Evolutionary conservation across 345 rosid genomes (phyloP).

Genomic region (Isatis tinctoria): DNA sequence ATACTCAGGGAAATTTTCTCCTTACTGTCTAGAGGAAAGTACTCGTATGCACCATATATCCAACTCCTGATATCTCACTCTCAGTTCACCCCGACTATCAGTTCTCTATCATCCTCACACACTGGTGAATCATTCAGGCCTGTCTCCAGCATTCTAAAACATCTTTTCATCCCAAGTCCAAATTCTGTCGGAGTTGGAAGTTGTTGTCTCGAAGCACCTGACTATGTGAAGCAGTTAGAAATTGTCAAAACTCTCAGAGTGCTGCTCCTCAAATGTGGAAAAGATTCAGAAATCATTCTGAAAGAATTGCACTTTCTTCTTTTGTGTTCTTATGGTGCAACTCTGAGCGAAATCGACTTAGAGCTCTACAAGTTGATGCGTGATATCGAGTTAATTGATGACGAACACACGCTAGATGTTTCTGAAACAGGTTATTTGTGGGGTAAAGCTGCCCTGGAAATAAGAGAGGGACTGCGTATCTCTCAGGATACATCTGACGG

Average conservation of each 20-base stretch:
- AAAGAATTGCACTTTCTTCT: slow-evolving; percentile 64
- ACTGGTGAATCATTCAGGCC: slow-evolving; percentile 59
- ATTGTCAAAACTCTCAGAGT: slow-evolving; percentile 64
- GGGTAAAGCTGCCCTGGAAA: slow-evolving; percentile 66
- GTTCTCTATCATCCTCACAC: slow-evolving; percentile 41
- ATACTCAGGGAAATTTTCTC: slow-evolving; percentile 45
- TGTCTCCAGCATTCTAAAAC: slow-evolving; percentile 70
- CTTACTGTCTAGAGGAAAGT: slow-evolving; percentile 51
- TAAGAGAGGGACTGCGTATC: slow-evolving; percentile 48
- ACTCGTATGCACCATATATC: slow-evolving; percentile 48
- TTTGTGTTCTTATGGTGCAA: slow-evolving; percentile 87
- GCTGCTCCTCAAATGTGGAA: slow-evolving; percentile 48
- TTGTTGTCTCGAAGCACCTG: slow-evolving; percentile 31
- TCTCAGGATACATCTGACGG: slow-evolving; percentile 39
- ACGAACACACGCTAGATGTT: slow-evolving; percentile 31
- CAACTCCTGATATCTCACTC: slow-evolving; percentile 79
- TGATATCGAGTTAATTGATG: slow-evolving; percentile 53
- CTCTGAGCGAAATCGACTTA: slow-evolving; percentile 62
- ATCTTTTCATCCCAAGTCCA: slow-evolving; percentile 37
- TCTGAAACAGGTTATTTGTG: slow-evolving; percentile 62
- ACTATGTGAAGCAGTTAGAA: slow-evolving; percentile 49
- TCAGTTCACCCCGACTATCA: slow-evolving; percentile 60
- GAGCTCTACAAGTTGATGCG: slow-evolving; percentile 63
- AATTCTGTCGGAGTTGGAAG: slow-evolving; percentile 22
- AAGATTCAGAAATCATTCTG: slow-evolving; percentile 55